Conservation (phyloP, 768 basidiomycete genomes). For the Coprinellus aureogranulatus region DNA sequence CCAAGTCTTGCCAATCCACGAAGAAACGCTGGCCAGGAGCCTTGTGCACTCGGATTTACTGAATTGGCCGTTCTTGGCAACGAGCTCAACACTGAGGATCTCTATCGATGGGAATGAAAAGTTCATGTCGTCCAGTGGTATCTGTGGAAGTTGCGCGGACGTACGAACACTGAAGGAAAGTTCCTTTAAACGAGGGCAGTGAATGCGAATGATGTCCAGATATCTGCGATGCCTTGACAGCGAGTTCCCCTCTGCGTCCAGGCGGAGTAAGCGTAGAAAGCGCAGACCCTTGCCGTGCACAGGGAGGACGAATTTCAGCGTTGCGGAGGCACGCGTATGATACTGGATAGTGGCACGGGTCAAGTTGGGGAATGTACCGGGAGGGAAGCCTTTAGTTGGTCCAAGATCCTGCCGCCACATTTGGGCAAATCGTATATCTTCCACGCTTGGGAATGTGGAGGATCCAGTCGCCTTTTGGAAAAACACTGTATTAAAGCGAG, state of each 20-base stretch:
- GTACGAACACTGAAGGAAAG: neutral
- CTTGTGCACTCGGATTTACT: neutral
- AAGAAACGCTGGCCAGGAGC: neutral
- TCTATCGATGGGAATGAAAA: no score
- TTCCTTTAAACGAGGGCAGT: neutral
- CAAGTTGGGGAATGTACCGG: neutral
- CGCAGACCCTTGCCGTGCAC: neutral
- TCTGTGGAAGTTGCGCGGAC: neutral
- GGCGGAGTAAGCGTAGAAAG: neutral
- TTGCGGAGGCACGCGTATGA: neutral
- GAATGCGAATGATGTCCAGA: neutral
- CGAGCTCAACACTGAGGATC: no score
- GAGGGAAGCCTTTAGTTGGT: neutral
- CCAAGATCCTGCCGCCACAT: no score
- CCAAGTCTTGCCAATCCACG: neutral
- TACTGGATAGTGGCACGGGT: neutral
- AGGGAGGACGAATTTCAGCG: neutral
- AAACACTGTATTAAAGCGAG: no score
- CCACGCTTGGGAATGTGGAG: no score
- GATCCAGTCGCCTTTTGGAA: no score
- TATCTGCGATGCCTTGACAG: neutral
- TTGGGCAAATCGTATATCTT: no score
- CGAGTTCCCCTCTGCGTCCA: neutral
- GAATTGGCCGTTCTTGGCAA: no score
- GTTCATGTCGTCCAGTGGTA: no score